Base-by-base conservation (phyloP, 2,329 filamentous ascomycete species). In the Pyrenophora graminea region DNA sequence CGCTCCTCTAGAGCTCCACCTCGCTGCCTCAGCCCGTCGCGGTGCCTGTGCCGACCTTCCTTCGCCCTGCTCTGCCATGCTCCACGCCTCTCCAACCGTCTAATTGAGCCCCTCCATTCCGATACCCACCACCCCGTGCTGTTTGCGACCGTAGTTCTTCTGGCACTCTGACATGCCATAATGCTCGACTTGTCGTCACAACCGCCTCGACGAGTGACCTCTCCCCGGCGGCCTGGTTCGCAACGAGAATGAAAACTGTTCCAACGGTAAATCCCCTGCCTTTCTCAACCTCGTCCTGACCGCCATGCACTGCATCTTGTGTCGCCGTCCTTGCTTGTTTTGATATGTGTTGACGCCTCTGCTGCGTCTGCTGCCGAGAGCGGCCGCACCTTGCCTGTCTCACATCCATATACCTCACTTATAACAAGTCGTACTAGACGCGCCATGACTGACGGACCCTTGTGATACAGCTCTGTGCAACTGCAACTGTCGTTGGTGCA, bases 401-500 rank as follows among this genome's bases (percentile, higher is more conserved):
- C 54, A 56, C 61, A 51, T 56, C 51, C 53, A 55, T 47, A 59
- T 59, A 52, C 53, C 56, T 60, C 59, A 37, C 45, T 43, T 52
- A 38, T 40, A 46, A 30, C 27, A 41, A 51, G 65, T 68, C 52
- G 55, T 56, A 68, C 63, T 55, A 56, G 52, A 49, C 55, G 60
- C 62, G 60, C 62, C 56, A 64, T 70, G 60, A 70, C 71, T 74
- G 69, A 74, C 70, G 61, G 63, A 66, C 60, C 59, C 39, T 62
- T 58, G 64, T 69, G 57, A 66, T 61, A 70, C 69, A 85, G 83
- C 79, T 86, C 64, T 85, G 82, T 82, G 84, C 84, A 66, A 76
- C 83, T 70, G 82, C 82, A 76, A 84, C 82, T 64, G 69, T 73
- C 67, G 76, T 85, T 73, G 82, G 82, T 69, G 78, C 84, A 59